phyloP scores from a whole-genome alignment of 2,329 filamentous ascomycete species.

The Rugonectria rugulosa region DNA sequence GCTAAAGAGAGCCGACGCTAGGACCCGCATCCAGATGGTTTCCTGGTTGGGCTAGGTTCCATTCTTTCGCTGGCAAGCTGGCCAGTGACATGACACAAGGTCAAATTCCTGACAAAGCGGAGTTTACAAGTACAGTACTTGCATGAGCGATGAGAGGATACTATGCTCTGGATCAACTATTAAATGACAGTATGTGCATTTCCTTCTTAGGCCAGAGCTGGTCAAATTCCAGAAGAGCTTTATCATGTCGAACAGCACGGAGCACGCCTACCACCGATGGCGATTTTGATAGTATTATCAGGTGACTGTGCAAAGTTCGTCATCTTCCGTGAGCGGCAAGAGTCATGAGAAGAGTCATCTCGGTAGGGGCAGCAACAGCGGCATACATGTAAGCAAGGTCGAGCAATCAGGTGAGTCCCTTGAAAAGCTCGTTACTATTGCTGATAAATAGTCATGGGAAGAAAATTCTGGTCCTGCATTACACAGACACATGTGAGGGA shows the following conservation, averaged over 20 bases:
- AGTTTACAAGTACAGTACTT: neutral
- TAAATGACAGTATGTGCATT: too few relatives aligned
- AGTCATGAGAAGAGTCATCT: neutral
- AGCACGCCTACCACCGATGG: too few relatives aligned
- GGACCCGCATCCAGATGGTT: slow-evolving; percentile 4
- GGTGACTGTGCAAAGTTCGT: too few relatives aligned
- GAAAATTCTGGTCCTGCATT: neutral
- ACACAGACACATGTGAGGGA: neutral
- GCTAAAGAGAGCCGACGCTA: neutral
- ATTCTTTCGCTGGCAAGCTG: too few relatives aligned
- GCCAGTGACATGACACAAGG: neutral
- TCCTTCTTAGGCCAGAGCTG: too few relatives aligned
- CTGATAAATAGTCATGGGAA: neutral
- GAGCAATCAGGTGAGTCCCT: neutral
- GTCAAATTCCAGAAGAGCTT: too few relatives aligned
- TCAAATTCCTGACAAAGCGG: neutral
- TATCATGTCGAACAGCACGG: too few relatives aligned
- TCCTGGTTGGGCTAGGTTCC: neutral
- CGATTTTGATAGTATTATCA: too few relatives aligned
- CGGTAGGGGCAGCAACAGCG: neutral
- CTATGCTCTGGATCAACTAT: too few relatives aligned
- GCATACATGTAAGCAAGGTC: neutral
- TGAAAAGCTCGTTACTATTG: neutral
- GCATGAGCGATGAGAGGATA: too few relatives aligned
- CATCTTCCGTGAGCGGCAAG: neutral